phyloP scores from a whole-genome alignment of 345 rosid species.

The Eucalyptus leucophloia region DNA sequence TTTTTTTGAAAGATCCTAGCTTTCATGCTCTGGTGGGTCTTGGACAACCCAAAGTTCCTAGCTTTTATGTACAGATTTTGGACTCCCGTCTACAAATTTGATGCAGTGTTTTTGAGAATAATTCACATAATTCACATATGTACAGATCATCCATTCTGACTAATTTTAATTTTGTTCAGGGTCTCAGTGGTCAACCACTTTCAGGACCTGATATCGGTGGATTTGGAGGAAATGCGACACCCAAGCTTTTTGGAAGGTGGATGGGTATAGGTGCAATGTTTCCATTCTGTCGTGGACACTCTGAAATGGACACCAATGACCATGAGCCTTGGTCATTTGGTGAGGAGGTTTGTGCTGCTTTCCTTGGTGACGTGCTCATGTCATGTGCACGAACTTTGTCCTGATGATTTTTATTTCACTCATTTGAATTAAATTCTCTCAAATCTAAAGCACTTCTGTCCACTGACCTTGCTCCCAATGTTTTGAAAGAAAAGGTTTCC shows the following conservation, averaged over 20 bases:
- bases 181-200: slow-evolving; percentile 90
- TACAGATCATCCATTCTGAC: neutral
- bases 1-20: neutral
- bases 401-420: neutral
- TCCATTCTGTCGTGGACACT: slow-evolving; percentile 90
- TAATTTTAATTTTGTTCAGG: slow-evolving; percentile 27
- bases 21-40: neutral
- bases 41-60: neutral
- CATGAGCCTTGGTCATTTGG: slow-evolving; percentile 99
- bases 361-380: neutral
- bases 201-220: slow-evolving; percentile 99
- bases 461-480: neutral
- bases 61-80: neutral
- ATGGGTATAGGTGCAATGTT: slow-evolving; percentile 93
- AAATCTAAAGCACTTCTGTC: neutral
- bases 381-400: neutral
- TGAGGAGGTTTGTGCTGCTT: slow-evolving; percentile 52
- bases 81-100: neutral
- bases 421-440: neutral
- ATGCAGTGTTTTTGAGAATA: neutral
- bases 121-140: neutral
- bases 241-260: slow-evolving; percentile 87
- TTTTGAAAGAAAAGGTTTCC: neutral
- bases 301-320: slow-evolving; percentile 51
- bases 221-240: slow-evolving; percentile 79